Base-by-base conservation (phyloP, 2,329 filamentous ascomycete species). In the Arthroderma sp. region DNA sequence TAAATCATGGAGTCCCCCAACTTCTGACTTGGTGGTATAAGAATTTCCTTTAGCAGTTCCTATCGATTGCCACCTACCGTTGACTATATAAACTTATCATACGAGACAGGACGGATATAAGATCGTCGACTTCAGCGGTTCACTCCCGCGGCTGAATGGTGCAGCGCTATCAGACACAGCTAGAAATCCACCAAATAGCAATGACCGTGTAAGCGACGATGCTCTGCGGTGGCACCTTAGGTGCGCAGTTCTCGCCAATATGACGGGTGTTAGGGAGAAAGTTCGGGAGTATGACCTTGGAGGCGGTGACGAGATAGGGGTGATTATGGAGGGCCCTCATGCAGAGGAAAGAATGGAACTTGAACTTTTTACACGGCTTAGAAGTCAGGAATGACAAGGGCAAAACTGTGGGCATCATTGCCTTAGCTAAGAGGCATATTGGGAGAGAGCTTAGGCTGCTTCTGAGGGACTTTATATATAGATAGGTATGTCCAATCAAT, bases 271-370 rank as follows among this genome's bases (percentile, higher is more conserved):
- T 6, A 46, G 51, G 28, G 50, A 53, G 36, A 22, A 4, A 3
- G 27, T 22, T 3, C 40, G 43, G 43, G 42, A 50, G 9, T 22
- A 22, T 22, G 54, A 57, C 36, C 50, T 55, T 30, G 48, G 50
- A 6, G 41, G 43, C 5, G 52, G 39, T 10, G 54, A 54, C 44
- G 46, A 50, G 28, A 50, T 64, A 40, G 53, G 53, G 8, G 47
- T 55, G 11, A 60, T 62, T 39, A 48, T 55, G 63, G 60, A 78
- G 76, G 75, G 76, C 72, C 73, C 75, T 77, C 51, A 52, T 45
- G 53, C 50, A 10, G 52, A 43, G 28, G 44, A 57, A 31, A 50
- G 54, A 34, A 57, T 59, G 55, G 50, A 58, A 40, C 53, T 49
- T 11, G 53, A 57, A 47, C 37, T 60, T 3, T 58, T 58, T 40